Evolutionary conservation across 192 early-diverging fungal genomes (phyloP).

Genomic region (Linderina pennispora): DNA sequence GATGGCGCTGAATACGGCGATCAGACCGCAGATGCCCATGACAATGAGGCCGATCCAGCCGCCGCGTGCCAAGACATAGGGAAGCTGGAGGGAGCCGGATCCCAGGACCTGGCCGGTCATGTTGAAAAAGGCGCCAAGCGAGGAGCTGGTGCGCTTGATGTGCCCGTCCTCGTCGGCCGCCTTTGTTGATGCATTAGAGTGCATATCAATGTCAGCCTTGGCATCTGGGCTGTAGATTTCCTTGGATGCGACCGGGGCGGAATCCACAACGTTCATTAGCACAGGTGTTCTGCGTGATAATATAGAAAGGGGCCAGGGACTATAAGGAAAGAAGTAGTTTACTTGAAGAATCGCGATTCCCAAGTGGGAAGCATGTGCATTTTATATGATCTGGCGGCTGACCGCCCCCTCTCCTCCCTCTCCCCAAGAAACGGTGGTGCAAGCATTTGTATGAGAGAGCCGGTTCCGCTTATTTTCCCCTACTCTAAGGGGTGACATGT

Average conservation of each 20-base stretch:
- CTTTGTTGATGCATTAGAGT: not conserved
- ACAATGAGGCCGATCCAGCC: conserved; percentile 76
- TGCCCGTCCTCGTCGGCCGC: not conserved
- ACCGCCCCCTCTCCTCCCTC: too few species aligned
- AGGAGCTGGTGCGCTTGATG: conserved; percentile 20
- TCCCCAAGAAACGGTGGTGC: too few species aligned
- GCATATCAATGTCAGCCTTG: not conserved
- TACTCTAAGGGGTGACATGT: too few species aligned
- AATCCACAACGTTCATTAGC: not conserved
- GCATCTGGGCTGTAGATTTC: too few species aligned
- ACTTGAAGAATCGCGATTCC: too few species aligned
- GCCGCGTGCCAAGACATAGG: conserved; percentile 52
- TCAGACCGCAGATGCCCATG: too few species aligned
- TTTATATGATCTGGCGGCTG: too few species aligned
- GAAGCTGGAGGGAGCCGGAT: conserved; percentile 61
- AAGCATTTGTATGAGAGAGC: too few species aligned
- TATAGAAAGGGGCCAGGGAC: not conserved
- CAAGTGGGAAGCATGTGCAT: too few species aligned
- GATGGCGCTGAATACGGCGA: too few species aligned
- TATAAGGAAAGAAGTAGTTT: not conserved
- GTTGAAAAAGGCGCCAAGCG: conserved; percentile 44
- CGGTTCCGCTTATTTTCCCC: too few species aligned
- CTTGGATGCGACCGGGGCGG: not conserved
- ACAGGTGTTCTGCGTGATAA: not conserved
- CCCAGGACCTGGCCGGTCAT: conserved; percentile 58